A percentile compares a stretch with the other conserved stretches of the same genome.
These are phyloP conservation scores for Magnaporthales sp. DNA, from an alignment of 2,329 filamentous ascomycete species.

Conservation along the genomic window DNA sequence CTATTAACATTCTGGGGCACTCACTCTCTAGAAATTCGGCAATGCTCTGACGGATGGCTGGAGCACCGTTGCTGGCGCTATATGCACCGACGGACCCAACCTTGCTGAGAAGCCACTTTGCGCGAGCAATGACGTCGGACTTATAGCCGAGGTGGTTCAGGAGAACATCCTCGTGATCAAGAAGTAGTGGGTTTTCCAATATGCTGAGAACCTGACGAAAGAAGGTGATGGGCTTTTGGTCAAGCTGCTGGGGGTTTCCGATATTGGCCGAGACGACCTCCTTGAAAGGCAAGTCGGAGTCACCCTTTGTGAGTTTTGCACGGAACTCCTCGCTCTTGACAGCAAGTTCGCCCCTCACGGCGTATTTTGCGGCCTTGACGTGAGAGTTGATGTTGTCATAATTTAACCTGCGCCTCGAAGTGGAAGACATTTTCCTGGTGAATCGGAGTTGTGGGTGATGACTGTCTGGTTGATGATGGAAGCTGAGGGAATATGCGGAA, in stretches of 20 bases:
- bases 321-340: constrained; percentile 90
- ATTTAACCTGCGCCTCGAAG: constrained; percentile 44
- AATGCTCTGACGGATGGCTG: constrained; percentile 79
- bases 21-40: constrained; percentile 85
- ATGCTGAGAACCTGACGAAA: constrained; percentile 94
- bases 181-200: constrained; percentile 77
- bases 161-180: constrained; percentile 77
- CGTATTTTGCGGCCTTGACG: constrained; percentile 83
- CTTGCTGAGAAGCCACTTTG: constrained; percentile 69
- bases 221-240: constrained; percentile 98
- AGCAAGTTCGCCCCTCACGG: constrained; percentile 90
- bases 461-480: background rate
- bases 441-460: background rate
- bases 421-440: constrained; percentile 26
- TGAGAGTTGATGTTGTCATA: constrained; percentile 88
- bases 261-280: constrained; percentile 96
- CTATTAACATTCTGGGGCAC: constrained; percentile 22
- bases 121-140: constrained; percentile 77
- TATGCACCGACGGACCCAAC: constrained; percentile 93
- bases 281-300: constrained; percentile 65
- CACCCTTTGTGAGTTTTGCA: constrained; percentile 56
- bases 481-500: background rate
- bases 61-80: constrained; percentile 85
- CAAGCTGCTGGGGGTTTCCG: constrained; percentile 96
- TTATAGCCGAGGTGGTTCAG: constrained; percentile 74